Percentiles rank a stretch among this genome's conserved stretches.
Conservation (phyloP, 225 moss, liverwort and hornwort genomes). For the Marchantia paleacea region DNA sequence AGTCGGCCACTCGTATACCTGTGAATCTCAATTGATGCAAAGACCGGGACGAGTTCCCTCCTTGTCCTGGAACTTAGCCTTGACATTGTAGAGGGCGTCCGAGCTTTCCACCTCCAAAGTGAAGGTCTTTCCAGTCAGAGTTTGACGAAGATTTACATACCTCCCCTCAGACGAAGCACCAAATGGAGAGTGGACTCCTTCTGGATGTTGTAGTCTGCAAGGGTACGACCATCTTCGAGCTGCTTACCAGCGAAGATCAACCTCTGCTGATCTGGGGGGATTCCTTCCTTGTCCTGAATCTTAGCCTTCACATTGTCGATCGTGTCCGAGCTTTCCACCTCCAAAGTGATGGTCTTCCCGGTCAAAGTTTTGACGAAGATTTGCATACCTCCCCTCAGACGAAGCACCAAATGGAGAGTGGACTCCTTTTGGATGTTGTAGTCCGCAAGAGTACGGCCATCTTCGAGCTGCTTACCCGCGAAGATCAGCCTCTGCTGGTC, state of each 20-base stretch:
- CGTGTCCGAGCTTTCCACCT: no score
- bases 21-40: not conserved
- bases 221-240: no score
- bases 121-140: not conserved
- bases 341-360: no score
- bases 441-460: not conserved
- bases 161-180: not conserved
- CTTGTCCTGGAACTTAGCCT: not conserved
- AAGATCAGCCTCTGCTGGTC: no score
- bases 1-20: not conserved
- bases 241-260: no score
- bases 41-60: not conserved
- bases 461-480: conserved; percentile 5
- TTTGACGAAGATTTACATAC: not conserved
- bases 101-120: not conserved
- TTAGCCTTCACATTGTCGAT: no score
- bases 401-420: no score
- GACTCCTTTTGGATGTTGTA: no score
- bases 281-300: no score
- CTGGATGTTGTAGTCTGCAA: not conserved
- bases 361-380: no score
- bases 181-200: conserved; percentile 10
- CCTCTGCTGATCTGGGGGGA: no score
- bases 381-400: no score
- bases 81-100: not conserved